Percentiles rank a stretch among this genome's conserved stretches.
These are phyloP conservation scores for Miscanthus sacchariflorus DNA, from an alignment of 202 grass and related monocot genomes.

Conservation along the genomic window DNA sequence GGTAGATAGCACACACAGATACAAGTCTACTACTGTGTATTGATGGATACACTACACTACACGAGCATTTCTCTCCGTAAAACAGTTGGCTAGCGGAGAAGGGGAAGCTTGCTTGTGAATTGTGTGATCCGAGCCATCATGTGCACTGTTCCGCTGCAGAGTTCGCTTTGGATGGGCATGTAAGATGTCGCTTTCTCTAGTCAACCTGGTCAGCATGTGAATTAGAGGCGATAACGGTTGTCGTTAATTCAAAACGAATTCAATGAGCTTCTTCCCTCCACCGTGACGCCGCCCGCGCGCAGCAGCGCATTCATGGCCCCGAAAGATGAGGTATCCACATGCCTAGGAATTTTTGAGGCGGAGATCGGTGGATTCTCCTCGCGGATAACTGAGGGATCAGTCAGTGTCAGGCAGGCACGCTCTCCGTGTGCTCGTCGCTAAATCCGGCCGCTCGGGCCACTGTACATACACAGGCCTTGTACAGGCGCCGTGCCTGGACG, in stretches of 20 bases:
- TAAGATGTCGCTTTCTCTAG: not conserved
- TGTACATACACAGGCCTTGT: not conserved
- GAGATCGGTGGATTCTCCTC: not conserved
- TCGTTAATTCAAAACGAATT: not conserved
- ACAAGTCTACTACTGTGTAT: too few species aligned
- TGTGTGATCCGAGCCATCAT: too few species aligned
- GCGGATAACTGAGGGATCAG: not conserved
- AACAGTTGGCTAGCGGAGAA: too few species aligned
- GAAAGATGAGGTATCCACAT: not conserved
- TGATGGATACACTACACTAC: too few species aligned
- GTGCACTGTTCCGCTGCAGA: too few species aligned
- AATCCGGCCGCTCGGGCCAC: not conserved
- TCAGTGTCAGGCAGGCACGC: not conserved
- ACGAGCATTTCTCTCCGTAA: too few species aligned
- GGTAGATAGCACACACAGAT: too few species aligned
- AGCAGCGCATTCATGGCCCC: conserved; percentile 4
- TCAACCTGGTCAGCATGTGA: not conserved
- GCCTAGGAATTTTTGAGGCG: not conserved
- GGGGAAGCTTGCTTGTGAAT: too few species aligned
- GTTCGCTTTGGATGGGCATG: too few species aligned
- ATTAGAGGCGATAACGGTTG: not conserved
- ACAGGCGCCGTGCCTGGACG: too few species aligned
- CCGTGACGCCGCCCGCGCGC: not conserved
- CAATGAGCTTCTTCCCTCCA: not conserved
- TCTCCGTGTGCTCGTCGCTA: not conserved